Evolutionary conservation across 345 rosid species (phyloP).

Genomic region (Melaleuca quinquenervia): DNA sequence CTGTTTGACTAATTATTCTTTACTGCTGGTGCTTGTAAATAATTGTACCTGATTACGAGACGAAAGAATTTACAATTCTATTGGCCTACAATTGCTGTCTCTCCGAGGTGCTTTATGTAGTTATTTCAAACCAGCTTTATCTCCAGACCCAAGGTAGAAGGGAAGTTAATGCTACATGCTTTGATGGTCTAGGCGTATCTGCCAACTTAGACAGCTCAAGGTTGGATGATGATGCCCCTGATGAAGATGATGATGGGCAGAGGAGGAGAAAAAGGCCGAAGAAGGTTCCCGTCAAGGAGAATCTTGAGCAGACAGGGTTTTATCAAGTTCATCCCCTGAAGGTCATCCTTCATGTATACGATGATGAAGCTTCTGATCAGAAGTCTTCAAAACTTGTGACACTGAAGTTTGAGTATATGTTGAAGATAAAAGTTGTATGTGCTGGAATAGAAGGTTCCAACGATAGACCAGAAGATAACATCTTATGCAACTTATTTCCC

Average conservation of each 20-base stretch:
- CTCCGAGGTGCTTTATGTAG: not conserved
- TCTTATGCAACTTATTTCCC: slow-evolving; percentile 68
- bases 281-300: slow-evolving; percentile 54
- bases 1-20: not conserved
- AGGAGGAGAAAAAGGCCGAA: slow-evolving; percentile 64
- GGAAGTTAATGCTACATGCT: not conserved
- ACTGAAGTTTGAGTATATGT: slow-evolving; percentile 67
- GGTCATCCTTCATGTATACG: slow-evolving; percentile 50
- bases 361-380: slow-evolving; percentile 50
- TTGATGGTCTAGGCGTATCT: slow-evolving; percentile 34
- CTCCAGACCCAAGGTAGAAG: not conserved
- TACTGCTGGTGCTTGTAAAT: not conserved
- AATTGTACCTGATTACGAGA: not conserved
- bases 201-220: slow-evolving; percentile 41
- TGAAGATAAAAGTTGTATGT: slow-evolving; percentile 73
- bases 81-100: not conserved
- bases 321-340: slow-evolving; percentile 67
- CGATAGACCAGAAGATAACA: slow-evolving; percentile 40
- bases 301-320: slow-evolving; percentile 40
- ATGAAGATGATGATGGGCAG: slow-evolving; percentile 81
- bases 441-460: slow-evolving; percentile 54
- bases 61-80: not conserved
- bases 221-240: slow-evolving; percentile 64
- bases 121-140: not conserved
- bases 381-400: slow-evolving; percentile 43